Evolutionary conservation across 352 stramenopile species (phyloP).

Genomic region (Globisporangium radiosum): DNA sequence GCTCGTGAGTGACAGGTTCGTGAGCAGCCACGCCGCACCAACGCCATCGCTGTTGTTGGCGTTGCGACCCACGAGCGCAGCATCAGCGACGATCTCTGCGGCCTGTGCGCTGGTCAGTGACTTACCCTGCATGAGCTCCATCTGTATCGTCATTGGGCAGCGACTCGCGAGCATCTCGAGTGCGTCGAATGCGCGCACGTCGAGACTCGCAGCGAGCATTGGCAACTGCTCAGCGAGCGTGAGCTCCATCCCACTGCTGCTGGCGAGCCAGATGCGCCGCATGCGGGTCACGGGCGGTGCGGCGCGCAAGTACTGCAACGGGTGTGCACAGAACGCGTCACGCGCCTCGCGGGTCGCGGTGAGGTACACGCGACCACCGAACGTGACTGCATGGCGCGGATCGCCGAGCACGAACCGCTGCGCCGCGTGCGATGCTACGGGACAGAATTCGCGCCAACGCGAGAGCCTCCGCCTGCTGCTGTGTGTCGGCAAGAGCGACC

Average conservation of each 20-base stretch:
- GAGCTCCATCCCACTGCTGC: constrained; percentile 2
- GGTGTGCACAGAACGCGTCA: constrained; percentile 32
- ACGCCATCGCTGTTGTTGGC: neutral
- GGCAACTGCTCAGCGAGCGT: neutral
- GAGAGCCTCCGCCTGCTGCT: constrained; percentile 22
- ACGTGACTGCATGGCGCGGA: constrained; percentile 34
- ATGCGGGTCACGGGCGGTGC: constrained; percentile 17
- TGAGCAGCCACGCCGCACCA: constrained; percentile 33
- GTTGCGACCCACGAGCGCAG: constrained; percentile 8
- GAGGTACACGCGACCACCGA: constrained; percentile 48
- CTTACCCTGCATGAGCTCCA: constrained; percentile 33
- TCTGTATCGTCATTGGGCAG: constrained; percentile 25
- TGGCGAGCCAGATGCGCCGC: constrained; percentile 36
- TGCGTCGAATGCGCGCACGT: constrained; percentile 18
- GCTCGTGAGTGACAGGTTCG: constrained; percentile 32
- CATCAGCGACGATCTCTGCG: constrained; percentile 19
- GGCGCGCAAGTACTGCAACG: constrained; percentile 37
- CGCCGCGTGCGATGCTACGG: constrained; percentile 29
- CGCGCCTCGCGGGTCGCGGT: constrained; percentile 25
- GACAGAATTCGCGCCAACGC: constrained; percentile 60
- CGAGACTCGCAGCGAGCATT: neutral
- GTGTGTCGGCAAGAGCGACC: constrained; percentile 3
- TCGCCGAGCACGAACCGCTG: constrained; percentile 25
- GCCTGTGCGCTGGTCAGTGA: constrained; percentile 17
- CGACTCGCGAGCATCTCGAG: constrained; percentile 21